A percentile compares a stretch with the other conserved stretches of the same genome.
phyloP scores from a whole-genome alignment of 768 basidiomycete genomes.

The Macrolepiota dolichaula region DNA sequence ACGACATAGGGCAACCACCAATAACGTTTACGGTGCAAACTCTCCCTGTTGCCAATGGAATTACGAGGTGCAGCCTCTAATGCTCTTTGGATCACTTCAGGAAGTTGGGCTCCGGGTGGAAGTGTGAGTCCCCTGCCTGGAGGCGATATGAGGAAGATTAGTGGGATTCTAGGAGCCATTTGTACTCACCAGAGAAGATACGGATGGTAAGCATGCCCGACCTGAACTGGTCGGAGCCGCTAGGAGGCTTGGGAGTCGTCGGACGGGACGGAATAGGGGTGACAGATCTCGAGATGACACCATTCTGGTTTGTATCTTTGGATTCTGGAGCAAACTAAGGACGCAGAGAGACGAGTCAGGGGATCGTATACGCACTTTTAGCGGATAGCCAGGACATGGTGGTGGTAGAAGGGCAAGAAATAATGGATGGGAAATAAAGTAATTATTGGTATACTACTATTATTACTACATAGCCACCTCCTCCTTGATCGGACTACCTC shows the following conservation, averaged over 20 bases:
- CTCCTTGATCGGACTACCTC: slow-evolving; percentile 6
- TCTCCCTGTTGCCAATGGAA: slow-evolving; percentile 79
- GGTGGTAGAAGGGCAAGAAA: slow-evolving; percentile 8
- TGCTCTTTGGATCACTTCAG: slow-evolving; percentile 82
- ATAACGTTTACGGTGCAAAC: slow-evolving; percentile 87
- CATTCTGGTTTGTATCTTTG: slow-evolving; percentile 71
- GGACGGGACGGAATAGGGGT: slow-evolving; percentile 82
- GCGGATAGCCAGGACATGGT: slow-evolving; percentile 52
- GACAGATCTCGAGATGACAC: slow-evolving; percentile 69
- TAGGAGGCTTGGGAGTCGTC: slow-evolving; percentile 65
- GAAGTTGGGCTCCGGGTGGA: slow-evolving; percentile 73
- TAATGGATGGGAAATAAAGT: background rate
- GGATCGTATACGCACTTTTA: slow-evolving; percentile 34
- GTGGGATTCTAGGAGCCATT: slow-evolving; percentile 10
- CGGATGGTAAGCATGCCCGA: slow-evolving; percentile 93
- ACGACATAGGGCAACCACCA: slow-evolving; percentile 99
- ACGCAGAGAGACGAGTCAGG: slow-evolving; percentile 2
- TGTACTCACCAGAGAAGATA: slow-evolving; percentile 82
- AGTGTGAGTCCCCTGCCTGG: slow-evolving; percentile 79
- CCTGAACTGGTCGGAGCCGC: slow-evolving; percentile 63
- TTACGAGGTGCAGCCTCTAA: slow-evolving; percentile 59
- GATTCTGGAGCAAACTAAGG: slow-evolving; percentile 37
- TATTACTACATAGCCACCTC: slow-evolving; percentile 10
- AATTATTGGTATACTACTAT: slow-evolving; percentile 4
- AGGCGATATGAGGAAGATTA: background rate